Base-by-base conservation (phyloP, 371 early-diverging fungal species). In the Rhizomucor miehei region DNA sequence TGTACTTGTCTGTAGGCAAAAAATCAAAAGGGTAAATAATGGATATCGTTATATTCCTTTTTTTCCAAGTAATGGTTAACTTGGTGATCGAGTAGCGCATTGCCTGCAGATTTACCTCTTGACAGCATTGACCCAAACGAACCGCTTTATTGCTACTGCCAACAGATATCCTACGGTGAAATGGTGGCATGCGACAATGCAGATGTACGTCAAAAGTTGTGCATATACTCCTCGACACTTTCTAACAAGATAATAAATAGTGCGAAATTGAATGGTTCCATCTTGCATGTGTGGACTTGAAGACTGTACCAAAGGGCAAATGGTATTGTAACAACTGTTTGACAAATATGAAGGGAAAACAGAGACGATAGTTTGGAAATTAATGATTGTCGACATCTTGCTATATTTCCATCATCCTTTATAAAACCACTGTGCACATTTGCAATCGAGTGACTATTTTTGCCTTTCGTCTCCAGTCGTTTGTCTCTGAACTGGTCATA, bases 181-280 rank as follows among this genome's bases (percentile, higher is more conserved):
- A 98, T 98, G 98, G 91, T 98, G 48, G 98, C 89, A 14, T 97
- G 98, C 68, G 98, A 97, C 63, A 90, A 93, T 51, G 79, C 80
- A 13, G 92, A 93, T 55, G 92, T 91, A 83, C 63, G 80, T 71
- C 10, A 38, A 29, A 29, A 29, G 29, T 5, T 38, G 21, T 25
- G 21, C 19, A 9, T 44, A 45, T 53, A 17, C 35, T 20, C 16
- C 17, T 46, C 11, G 17, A 40, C 17, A 34, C 34, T 17, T 29
- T 10, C 25, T 41, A 2, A 17, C 4, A 12, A 19, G 12, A n/a
- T 38, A 38, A 44, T 35, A 19, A 34, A 24, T 20, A 89, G 86
- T 97, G 96, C 65, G 88, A 88, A 47, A 86, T 89, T 54, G 92
- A 94, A 68, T 98, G 98, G 98, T 97, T 94, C 73, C 98, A 98